Evolutionary conservation across 305 asterid genomes (phyloP).

Genomic region (Lippia alba): DNA sequence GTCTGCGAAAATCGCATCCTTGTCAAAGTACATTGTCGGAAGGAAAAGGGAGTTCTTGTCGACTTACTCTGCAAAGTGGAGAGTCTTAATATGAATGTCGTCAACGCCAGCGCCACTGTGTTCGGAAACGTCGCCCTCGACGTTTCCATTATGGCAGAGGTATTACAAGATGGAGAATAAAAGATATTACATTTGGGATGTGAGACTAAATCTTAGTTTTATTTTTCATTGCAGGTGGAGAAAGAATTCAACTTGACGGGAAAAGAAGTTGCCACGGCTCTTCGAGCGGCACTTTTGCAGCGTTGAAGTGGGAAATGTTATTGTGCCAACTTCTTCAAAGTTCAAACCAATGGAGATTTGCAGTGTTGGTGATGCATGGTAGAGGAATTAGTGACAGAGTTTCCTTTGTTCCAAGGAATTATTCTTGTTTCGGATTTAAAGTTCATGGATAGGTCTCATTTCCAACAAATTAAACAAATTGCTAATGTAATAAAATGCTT

Average conservation of each 20-base stretch:
- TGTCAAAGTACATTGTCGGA: constrained; percentile 45
- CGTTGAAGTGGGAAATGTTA: too few relatives aligned
- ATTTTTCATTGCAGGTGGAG: constrained; percentile 38
- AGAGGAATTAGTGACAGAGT: neutral
- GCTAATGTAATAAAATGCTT: too few relatives aligned
- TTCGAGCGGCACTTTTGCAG: constrained; percentile 38
- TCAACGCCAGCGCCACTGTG: constrained; percentile 41
- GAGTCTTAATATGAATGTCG: constrained; percentile 43
- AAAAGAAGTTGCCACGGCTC: constrained; percentile 42
- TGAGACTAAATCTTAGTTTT: neutral
- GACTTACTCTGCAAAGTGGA: constrained; percentile 45
- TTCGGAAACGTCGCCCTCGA: constrained; percentile 48
- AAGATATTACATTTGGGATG: too few relatives aligned
- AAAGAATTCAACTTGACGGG: constrained; percentile 44
- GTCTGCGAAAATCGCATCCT: constrained; percentile 39
- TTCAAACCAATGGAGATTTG: neutral
- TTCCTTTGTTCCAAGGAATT: too few relatives aligned
- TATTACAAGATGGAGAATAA: neutral
- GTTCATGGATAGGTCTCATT: too few relatives aligned
- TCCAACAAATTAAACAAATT: too few relatives aligned
- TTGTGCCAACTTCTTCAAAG: too few relatives aligned
- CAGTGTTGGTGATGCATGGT: neutral
- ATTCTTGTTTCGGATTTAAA: too few relatives aligned
- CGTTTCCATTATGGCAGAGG: constrained; percentile 55
- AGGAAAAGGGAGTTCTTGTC: constrained; percentile 35